Conservation (phyloP, 192 early-diverging fungal genomes). For the Coemansia sp. region DNA sequence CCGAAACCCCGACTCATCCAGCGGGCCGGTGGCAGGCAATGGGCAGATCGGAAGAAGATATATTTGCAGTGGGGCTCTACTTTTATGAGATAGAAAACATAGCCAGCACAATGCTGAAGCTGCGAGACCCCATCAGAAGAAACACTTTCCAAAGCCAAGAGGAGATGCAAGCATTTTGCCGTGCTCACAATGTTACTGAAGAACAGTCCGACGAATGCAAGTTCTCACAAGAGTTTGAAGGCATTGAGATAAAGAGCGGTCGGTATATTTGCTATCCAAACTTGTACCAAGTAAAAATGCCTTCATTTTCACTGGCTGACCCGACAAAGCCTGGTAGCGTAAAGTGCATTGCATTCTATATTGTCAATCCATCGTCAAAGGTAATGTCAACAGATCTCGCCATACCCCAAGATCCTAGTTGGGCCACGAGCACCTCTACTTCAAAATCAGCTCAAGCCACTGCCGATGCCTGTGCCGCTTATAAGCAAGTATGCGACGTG, state of each 20-base stretch:
- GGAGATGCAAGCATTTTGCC: not conserved
- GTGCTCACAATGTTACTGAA: not conserved
- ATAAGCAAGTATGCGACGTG: not conserved
- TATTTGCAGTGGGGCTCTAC: conserved; percentile 72
- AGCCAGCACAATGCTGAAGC: conserved; percentile 1
- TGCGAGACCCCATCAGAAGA: not conserved
- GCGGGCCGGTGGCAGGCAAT: conserved; percentile 71
- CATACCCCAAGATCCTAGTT: not conserved
- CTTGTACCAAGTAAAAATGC: not conserved
- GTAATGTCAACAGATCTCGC: not conserved
- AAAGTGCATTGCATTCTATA: conserved; percentile 1
- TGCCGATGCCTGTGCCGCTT: not conserved
- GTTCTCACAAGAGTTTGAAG: not conserved
- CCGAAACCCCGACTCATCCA: conserved; percentile 59
- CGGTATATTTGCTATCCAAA: not conserved
- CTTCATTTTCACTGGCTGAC: not conserved
- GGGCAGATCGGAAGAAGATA: conserved; percentile 68
- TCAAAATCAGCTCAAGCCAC: too few relatives aligned
- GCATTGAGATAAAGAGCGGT: not conserved
- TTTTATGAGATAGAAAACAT: conserved; percentile 75
- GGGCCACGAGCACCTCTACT: not conserved
- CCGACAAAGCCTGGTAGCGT: not conserved
- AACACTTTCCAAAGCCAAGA: not conserved
- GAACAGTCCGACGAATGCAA: not conserved
- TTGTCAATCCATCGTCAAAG: not conserved